Base-by-base conservation (phyloP, 352 stramenopile genomes). In the Phytophthora citricola region DNA sequence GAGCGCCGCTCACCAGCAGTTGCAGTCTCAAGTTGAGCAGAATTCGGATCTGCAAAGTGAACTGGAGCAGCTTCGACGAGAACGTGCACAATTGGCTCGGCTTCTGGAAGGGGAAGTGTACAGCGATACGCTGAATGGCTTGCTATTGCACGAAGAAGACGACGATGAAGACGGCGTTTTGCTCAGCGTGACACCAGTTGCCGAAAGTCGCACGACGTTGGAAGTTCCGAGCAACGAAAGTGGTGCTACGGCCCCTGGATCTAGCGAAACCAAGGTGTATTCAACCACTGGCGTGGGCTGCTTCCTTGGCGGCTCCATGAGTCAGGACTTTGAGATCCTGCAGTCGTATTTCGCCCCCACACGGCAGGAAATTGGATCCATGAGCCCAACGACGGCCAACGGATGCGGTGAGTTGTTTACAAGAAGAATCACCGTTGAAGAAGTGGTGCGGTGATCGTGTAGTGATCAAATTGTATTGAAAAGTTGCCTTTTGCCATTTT, bases 61-160 rank as follows among this genome's bases (percentile, higher is more conserved):
- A 29, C 58, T 95, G 27, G 79, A 92, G 27, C 69, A 65, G 41
- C 70, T 95, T 6, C 82, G 85, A n/a, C 79, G 73, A 54, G 86
- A 95, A 47, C 85, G 81, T 20, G 75, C 76, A 4, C 74, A 76
- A 14, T 41, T 95, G 31, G 74, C 81, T 2, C 71, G 76, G 2
- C 73, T 87, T 10, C 63, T 94, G 4, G 79, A 94, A 44, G 78
- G 84, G 5, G 84, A 95, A 58, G 83, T 94, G n/a, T 92, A 88
- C 58, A 91, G 75, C 34, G 83, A 93, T 44, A 74, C 75, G 1
- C 55, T 75, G 20, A 84, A 74, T 12, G 85, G 85, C 0, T 51
- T 95, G 40, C 68, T 91, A 17, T 80, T 95, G 36, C 85, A 92
- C 51, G 84, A 95, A 69, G 75, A 91, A 65, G 78, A 87, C 4